phyloP scores from a whole-genome alignment of 495 filamentous ascomycete genomes.

The Penicillium crystallinum region DNA sequence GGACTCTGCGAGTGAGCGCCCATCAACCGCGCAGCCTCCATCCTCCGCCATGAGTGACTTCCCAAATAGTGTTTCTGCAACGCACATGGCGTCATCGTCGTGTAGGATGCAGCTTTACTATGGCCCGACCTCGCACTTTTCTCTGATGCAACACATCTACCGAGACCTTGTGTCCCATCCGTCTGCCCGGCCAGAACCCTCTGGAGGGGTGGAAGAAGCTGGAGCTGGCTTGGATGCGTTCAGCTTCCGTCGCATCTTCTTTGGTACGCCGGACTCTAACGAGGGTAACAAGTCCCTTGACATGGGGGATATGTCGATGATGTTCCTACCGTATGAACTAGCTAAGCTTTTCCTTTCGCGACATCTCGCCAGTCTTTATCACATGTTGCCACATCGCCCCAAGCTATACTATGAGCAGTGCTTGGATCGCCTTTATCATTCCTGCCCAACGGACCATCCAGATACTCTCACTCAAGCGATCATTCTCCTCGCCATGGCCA shows the following conservation, averaged over 20 bases:
- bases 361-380: slow-evolving; percentile 31
- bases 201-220: slow-evolving; percentile 39
- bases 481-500: slow-evolving; percentile 30
- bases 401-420: slow-evolving; percentile 23
- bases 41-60: slow-evolving; percentile 26
- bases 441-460: slow-evolving; percentile 12
- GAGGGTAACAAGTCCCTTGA: slow-evolving; percentile 15
- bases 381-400: slow-evolving; percentile 30
- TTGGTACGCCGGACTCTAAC: slow-evolving; percentile 35
- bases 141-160: slow-evolving; percentile 43
- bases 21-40: slow-evolving; percentile 13
- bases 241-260: slow-evolving; percentile 43
- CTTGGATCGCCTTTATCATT: slow-evolving; percentile 31
- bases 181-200: slow-evolving; percentile 18
- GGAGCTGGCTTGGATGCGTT: slow-evolving; percentile 42
- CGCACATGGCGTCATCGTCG: slow-evolving; percentile 42
- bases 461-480: slow-evolving; percentile 26
- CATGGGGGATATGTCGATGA: slow-evolving; percentile 20
- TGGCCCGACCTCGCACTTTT: slow-evolving; percentile 42
- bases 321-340: slow-evolving; percentile 35
- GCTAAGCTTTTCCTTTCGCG: slow-evolving; percentile 32
- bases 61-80: slow-evolving; percentile 40
- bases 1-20: slow-evolving; percentile 14
- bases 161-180: slow-evolving; percentile 31
- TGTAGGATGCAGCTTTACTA: slow-evolving; percentile 44